phyloP scores from a whole-genome alignment of 768 basidiomycete genomes.

The Paxillus involutus region DNA sequence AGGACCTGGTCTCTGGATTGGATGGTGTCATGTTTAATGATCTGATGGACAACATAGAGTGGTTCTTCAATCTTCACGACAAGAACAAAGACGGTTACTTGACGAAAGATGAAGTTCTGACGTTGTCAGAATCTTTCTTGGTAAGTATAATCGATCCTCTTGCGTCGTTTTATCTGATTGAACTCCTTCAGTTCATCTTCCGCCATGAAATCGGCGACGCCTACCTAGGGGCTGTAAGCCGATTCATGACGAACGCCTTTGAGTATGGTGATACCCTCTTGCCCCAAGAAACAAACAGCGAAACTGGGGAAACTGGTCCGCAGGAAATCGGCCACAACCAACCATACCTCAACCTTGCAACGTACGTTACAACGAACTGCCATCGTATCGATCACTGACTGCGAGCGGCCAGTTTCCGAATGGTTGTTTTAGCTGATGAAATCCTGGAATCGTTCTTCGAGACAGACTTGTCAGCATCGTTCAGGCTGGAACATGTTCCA shows the following conservation, averaged over 20 bases:
- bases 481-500: constrained; percentile 71
- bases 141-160: constrained; percentile 37
- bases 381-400: constrained; percentile 9
- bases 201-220: constrained; percentile 95
- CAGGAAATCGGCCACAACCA: constrained; percentile 68
- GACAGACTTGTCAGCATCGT: constrained; percentile 85
- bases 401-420: constrained; percentile 73
- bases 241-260: constrained; percentile 98
- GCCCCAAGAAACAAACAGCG: constrained; percentile 38
- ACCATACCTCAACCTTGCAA: constrained; percentile 90
- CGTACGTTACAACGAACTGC: constrained; percentile 42
- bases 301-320: constrained; percentile 41
- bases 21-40: constrained; percentile 95
- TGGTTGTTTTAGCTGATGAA: constrained; percentile 98
- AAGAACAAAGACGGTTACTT: constrained; percentile 95
- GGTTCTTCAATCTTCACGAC: constrained; percentile 96
- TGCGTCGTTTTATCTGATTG: constrained; percentile 1
- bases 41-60: constrained; percentile 97
- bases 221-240: constrained; percentile 92
- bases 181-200: constrained; percentile 84
- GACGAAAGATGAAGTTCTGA: constrained; percentile 95
- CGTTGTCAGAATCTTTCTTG: constrained; percentile 90
- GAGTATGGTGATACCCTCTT: constrained; percentile 96
- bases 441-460: constrained; percentile 97
- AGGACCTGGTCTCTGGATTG: constrained; percentile 89